Percentiles rank a stretch among this genome's conserved stretches.
These are phyloP conservation scores for Extremus antarcticus DNA, from an alignment of 495 filamentous ascomycete genomes.

Conservation along the genomic window DNA sequence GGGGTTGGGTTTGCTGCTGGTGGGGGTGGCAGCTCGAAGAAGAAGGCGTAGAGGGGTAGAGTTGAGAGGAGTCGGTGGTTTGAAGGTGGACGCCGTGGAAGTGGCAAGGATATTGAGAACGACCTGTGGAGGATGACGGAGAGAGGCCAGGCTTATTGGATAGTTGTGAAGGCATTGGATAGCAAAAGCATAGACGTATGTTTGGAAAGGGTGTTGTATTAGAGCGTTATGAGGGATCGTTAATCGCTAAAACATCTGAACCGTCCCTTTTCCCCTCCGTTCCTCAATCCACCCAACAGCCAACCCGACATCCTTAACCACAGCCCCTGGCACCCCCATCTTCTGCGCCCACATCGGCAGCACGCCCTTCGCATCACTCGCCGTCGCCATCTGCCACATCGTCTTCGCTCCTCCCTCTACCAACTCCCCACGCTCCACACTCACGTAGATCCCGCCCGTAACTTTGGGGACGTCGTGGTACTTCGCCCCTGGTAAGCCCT, in stretches of 20 bases:
- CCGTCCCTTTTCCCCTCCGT: constrained; percentile 2
- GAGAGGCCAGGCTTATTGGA: no score
- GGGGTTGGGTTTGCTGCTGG: constrained; percentile 15
- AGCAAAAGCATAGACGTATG: no score
- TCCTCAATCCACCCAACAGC: constrained; percentile 50
- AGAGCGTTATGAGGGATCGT: no score
- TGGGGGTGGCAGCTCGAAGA: constrained; percentile 9
- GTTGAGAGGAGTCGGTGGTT: background rate
- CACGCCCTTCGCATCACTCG: constrained; percentile 27
- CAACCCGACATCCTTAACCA: constrained; percentile 61
- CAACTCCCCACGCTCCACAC: constrained; percentile 47
- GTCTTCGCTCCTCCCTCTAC: constrained; percentile 31
- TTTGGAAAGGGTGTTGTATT: no score
- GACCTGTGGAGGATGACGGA: no score
- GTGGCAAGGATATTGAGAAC: background rate
- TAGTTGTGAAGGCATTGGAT: no score
- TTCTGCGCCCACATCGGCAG: constrained; percentile 61
- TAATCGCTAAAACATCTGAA: no score
- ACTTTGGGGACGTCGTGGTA: constrained; percentile 9
- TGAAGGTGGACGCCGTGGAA: background rate
- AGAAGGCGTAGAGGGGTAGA: constrained; percentile 9
- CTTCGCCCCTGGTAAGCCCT: constrained; percentile 29
- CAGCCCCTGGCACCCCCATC: constrained; percentile 49
- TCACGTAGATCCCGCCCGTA: constrained; percentile 37
- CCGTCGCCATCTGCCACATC: constrained; percentile 59